Percentiles rank a stretch among this genome's conserved stretches.
These are phyloP conservation scores for Euphrasia arctica DNA, from an alignment of 305 asterid genomes.

Conservation along the genomic window DNA sequence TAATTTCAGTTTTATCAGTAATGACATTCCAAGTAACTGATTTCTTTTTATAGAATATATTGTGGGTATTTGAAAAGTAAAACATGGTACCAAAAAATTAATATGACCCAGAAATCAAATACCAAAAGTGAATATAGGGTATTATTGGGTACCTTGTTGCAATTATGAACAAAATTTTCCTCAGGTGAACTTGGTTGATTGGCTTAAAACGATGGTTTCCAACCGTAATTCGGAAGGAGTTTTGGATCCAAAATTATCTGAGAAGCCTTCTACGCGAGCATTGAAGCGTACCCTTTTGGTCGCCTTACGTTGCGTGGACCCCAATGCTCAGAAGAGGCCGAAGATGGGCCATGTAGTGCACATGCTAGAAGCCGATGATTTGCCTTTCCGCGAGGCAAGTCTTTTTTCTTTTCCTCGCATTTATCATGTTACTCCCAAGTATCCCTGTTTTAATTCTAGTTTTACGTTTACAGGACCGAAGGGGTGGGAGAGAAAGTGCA, in stretches of 20 bases:
- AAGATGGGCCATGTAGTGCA: conserved; percentile 94
- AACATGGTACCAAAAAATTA: neutral
- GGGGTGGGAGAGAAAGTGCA: conserved; percentile 47
- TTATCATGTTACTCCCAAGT: neutral
- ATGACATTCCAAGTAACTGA: neutral
- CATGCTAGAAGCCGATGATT: conserved; percentile 93
- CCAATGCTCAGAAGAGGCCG: conserved; percentile 84
- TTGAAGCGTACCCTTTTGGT: conserved; percentile 81
- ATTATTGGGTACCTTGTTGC: neutral
- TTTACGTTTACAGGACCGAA: conserved; percentile 51
- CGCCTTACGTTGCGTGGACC: conserved; percentile 89
- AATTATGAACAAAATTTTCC: conserved; percentile 4
- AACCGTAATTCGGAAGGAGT: conserved; percentile 78
- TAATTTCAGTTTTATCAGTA: neutral
- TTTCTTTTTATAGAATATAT: neutral
- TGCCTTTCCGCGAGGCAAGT: conserved; percentile 81
- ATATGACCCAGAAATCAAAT: neutral
- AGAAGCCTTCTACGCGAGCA: conserved; percentile 79
- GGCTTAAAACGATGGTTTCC: conserved; percentile 90
- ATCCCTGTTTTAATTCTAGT: neutral
- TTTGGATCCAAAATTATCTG: conserved; percentile 71
- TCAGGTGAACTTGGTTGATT: conserved; percentile 83
- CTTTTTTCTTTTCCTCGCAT: neutral
- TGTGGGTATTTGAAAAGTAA: neutral
- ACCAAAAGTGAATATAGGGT: neutral